Evolutionary conservation across 169 alveolate species (phyloP), one percentile per base, ranked within the genome.

Genomic region (Babesia microti): DNA sequence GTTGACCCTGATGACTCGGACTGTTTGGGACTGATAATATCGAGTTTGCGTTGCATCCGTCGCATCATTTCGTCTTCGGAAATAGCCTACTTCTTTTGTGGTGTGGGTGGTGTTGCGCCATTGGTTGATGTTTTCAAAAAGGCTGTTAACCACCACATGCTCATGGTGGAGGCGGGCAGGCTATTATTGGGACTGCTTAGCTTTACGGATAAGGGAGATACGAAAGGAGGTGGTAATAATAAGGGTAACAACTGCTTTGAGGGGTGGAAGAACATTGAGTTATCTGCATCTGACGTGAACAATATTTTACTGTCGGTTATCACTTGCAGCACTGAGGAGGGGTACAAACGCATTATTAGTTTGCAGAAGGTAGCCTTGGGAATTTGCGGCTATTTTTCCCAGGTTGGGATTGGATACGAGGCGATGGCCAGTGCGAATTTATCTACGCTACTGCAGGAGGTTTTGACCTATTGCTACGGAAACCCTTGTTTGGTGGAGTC

Each of bases 11-110:
- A 79, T 36, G 79, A 76, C n/a, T 61, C 70, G 24, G 82, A 71
- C 21, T 68, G 55, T 41, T 60, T 83, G 26, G 94, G 84, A 44
- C 78, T 84, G 12, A 75, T 82, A 44, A 83, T 87, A 0, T 79
- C 87, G 24, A 78, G 84, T 17, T 59, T 87, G 23, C 71, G 94
- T 14, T 81, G 91, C 42, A 61, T 81, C n/a, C 41, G 94, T 22
- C 85, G 90, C 45, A 65, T 84, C 51, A 67, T 84, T 23, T 71
- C 61, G 41, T 72, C 79, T 18, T 85, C 82, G 34, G 89, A 81
- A 39, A 80, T 84, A 58, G 94, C 89, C 4, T 73, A 81, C 41
- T 88, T 79, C 45, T 85, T 83, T 52, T 81, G 91, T 67, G 76
- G 84, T 26, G 75, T 78, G 44, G 94, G 89, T 17, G 94, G 94